Evolutionary conservation across 306 rosid species (phyloP), one percentile per base, ranked within the genome.

Genomic region (Luffa acutangula): DNA sequence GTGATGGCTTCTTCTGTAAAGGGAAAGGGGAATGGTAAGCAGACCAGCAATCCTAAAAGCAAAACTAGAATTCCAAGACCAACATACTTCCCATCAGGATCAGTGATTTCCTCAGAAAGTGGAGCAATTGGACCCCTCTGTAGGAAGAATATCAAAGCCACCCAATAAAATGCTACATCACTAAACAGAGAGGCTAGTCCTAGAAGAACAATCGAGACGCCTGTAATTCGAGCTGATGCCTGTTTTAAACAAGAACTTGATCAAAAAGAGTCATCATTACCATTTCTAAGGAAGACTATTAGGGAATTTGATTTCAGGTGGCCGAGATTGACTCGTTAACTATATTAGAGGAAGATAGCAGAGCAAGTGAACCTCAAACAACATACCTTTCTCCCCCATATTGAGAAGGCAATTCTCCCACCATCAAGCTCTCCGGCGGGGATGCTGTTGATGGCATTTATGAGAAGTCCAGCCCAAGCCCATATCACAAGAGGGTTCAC

Each of bases 381-480:
- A 80, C 54, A 75, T 84, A 95, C 99, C 99, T 96, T 93, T 91
- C 99, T 93, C 81, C 99, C 99, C 97, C 97, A 96, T 37, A 91
- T 84, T 73, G 99, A 85, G 78, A 96, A 93, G 70, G 97, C 72
- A 70, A 96, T 91, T 90, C 94, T 86, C 10, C 99, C 99, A 37
- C 99, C 99, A 83, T 96, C 99, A 33, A 96, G 93, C 87, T 96
- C 97, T 81, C 99, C 99, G 0, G 98, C 98, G 25, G 98, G 99
- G 66, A 96, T 93, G 86, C 99, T 96, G 85, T 96, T 96, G 83
- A 93, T 91, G 84, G 99, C 96, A 77, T 96, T 96, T 63, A 96
- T 96, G 78, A 96, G 97, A 65, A 96, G 99, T 81, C 99, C 98
- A 49, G 98, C 98, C 99, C 98, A 96, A 65, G 99, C 98, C 99